These are phyloP conservation scores for Exophiala dermatitidis DNA, from an alignment of 2,329 filamentous ascomycete genomes.

Conservation along the genomic window DNA sequence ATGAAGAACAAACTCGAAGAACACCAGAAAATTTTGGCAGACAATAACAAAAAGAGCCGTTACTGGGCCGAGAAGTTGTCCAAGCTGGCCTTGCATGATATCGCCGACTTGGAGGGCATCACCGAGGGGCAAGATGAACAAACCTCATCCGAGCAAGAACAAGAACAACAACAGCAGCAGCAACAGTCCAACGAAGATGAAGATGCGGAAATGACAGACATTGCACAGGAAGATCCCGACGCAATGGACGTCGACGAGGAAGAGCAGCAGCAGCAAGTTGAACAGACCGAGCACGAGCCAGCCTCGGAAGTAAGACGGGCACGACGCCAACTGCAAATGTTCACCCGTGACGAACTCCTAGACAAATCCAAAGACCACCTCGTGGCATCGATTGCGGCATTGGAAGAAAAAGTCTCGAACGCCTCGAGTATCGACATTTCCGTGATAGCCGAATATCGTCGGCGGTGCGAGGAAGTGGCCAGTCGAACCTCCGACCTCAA, in stretches of 20 bases:
- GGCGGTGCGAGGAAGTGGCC: constrained; percentile 74
- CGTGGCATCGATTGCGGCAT: constrained; percentile 57
- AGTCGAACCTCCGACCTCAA: constrained; percentile 77
- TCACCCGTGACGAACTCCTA: constrained; percentile 63
- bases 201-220: constrained; percentile 31
- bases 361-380: constrained; percentile 57
- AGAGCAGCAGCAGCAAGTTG: constrained; percentile 48
- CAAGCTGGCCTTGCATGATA: constrained; percentile 75
- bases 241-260: constrained; percentile 35
- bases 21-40: constrained; percentile 77
- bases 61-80: constrained; percentile 87
- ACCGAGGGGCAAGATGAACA: constrained; percentile 5
- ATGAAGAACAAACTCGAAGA: constrained; percentile 98
- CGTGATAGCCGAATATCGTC: constrained; percentile 81
- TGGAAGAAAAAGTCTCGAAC: constrained; percentile 73
- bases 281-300: constrained; percentile 28
- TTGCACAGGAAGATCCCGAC: constrained; percentile 62
- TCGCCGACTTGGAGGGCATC: constrained; percentile 53
- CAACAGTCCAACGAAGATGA: not conserved
- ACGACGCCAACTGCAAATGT: constrained; percentile 62
- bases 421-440: constrained; percentile 72
- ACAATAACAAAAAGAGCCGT: constrained; percentile 74
- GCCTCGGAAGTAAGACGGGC: constrained; percentile 7
- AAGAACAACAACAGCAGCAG: not conserved
- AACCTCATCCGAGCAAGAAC: not conserved